Percentiles rank a stretch among this genome's conserved stretches.
These are phyloP conservation scores for Dispira simplex DNA, from an alignment of 192 early-diverging fungal species.

Conservation along the genomic window DNA sequence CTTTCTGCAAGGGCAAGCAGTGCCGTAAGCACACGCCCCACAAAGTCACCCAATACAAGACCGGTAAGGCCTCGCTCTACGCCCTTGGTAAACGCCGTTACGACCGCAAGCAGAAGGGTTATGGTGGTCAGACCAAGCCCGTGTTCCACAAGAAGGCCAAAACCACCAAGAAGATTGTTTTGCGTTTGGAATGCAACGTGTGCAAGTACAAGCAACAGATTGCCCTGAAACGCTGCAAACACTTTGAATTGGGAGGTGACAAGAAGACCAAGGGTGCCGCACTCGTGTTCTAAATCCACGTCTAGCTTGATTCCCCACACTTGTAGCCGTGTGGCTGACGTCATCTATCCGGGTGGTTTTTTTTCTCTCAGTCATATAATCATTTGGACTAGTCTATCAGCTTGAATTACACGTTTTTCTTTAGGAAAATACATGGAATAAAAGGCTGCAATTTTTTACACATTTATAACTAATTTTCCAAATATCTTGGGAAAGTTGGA, in stretches of 20 bases:
- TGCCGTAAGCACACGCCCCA: constrained; percentile 99
- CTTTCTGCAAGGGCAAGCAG: constrained; percentile 95
- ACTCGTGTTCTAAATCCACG: constrained; percentile 57
- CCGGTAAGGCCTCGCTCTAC: constrained; percentile 97
- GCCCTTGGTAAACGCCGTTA: constrained; percentile 87
- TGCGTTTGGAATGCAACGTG: constrained; percentile 94
- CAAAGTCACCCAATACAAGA: constrained; percentile 99
- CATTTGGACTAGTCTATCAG: no score
- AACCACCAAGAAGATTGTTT: constrained; percentile 99
- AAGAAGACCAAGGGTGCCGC: constrained; percentile 89
- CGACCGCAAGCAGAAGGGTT: constrained; percentile 98
- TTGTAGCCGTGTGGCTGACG: no score
- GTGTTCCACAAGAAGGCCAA: constrained; percentile 99
- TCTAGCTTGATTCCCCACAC: background rate
- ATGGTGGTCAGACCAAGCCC: constrained; percentile 99
- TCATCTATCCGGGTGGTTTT: no score
- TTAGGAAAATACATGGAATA: no score
- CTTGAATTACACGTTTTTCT: no score
- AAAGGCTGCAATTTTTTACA: no score
- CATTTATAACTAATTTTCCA: no score
- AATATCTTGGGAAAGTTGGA: no score
- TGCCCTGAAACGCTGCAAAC: constrained; percentile 98
- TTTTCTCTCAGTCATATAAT: no score
- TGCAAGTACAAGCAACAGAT: constrained; percentile 99
- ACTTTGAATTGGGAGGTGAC: constrained; percentile 99